A percentile compares a stretch with the other conserved stretches of the same genome.
Evolutionary conservation across 1,139 yeast genomes (phyloP).

Genomic region (Yamadazyma dendronema): DNA sequence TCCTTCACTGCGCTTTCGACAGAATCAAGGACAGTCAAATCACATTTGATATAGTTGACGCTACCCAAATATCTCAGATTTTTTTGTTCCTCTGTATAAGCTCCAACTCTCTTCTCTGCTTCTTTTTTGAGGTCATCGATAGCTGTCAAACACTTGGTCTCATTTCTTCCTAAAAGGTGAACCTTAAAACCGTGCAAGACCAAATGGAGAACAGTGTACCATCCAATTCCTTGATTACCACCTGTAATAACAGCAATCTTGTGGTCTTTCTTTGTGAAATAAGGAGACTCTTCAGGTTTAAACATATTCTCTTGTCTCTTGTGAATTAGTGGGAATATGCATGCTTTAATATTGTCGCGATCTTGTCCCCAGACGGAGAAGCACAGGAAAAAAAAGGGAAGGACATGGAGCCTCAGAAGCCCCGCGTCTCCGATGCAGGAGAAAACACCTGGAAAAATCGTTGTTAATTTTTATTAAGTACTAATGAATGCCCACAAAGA

Average conservation of each 20-base stretch:
- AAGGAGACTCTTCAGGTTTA: slow-evolving; percentile 30
- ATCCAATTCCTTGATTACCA: slow-evolving; percentile 47
- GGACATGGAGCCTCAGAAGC: too few species aligned
- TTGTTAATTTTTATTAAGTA: too few species aligned
- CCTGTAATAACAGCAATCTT: slow-evolving; percentile 47
- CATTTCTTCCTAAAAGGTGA: slow-evolving; percentile 43
- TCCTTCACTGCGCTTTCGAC: slow-evolving; percentile 30
- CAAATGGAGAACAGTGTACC: slow-evolving; percentile 40
- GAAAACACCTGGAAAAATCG: too few species aligned
- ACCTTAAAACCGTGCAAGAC: slow-evolving; percentile 43
- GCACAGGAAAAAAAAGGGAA: too few species aligned
- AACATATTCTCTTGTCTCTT: background rate
- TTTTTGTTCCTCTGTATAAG: slow-evolving; percentile 17
- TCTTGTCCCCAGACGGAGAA: too few species aligned
- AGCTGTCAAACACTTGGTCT: slow-evolving; percentile 33
- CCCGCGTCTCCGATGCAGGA: too few species aligned
- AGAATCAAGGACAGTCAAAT: slow-evolving; percentile 31
- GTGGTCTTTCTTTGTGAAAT: slow-evolving; percentile 27
- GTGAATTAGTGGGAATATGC: too few species aligned
- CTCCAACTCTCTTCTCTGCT: slow-evolving; percentile 17
- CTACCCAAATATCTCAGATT: slow-evolving; percentile 23
- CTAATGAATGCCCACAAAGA: too few species aligned
- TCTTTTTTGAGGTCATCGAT: slow-evolving; percentile 32
- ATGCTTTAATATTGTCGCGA: too few species aligned
- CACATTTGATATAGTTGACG: slow-evolving; percentile 29